phyloP scores from a whole-genome alignment of 2,329 filamentous ascomycete genomes.

The Rutstroemia sp. region DNA sequence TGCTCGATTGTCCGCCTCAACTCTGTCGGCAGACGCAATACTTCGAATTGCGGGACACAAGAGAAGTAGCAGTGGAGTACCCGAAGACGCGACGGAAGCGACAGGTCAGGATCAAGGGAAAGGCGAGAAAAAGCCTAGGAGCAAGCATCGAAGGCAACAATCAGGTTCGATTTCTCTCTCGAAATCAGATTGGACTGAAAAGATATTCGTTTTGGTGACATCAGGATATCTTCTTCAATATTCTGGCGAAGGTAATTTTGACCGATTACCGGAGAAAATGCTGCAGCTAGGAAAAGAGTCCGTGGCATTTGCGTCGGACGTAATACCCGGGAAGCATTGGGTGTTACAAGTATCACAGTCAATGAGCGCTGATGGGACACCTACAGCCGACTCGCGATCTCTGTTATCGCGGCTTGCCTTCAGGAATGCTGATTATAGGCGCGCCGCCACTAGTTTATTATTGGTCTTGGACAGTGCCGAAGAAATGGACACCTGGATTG shows the following conservation, averaged over 20 bases:
- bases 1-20: constrained; percentile 59
- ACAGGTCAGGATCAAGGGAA: constrained; percentile 11
- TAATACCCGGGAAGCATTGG: constrained; percentile 74
- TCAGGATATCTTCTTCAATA: constrained; percentile 72
- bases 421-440: constrained; percentile 44
- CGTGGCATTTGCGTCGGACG: constrained; percentile 71
- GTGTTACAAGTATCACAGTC: constrained; percentile 68
- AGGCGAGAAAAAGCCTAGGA: constrained; percentile 34
- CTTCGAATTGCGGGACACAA: constrained; percentile 50
- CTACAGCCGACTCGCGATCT: constrained; percentile 47
- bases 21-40: constrained; percentile 60
- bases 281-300: constrained; percentile 66
- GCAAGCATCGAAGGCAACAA: constrained; percentile 30
- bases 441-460: constrained; percentile 55
- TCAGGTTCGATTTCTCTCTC: constrained; percentile 26
- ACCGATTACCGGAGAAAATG: constrained; percentile 67
- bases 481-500: constrained; percentile 72
- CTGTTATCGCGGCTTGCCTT: constrained; percentile 59
- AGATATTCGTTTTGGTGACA: constrained; percentile 62
- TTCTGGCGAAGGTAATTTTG: constrained; percentile 58
- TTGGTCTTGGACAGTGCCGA: constrained; percentile 66
- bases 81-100: constrained; percentile 21
- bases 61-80: constrained; percentile 37
- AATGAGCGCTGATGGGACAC: constrained; percentile 49
- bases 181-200: constrained; percentile 58